A percentile compares a stretch with the other conserved stretches of the same genome.
Evolutionary conservation across 257 asterid species (phyloP).

Genomic region (Echium plantagineum): DNA sequence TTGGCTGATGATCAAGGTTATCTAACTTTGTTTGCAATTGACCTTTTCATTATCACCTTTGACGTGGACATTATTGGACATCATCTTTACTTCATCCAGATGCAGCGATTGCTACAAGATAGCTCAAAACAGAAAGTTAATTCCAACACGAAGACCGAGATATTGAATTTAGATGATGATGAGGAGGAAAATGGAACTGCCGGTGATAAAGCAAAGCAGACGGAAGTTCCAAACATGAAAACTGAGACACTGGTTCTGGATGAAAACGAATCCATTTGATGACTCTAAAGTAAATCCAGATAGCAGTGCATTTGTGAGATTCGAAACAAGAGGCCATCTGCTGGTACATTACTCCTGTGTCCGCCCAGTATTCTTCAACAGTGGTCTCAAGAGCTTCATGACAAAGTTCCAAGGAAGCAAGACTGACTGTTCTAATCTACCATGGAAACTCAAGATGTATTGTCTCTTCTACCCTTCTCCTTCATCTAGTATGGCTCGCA

Average conservation of each 20-base stretch:
- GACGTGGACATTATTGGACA: not conserved
- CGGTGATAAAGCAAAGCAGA: slow-evolving; percentile 31
- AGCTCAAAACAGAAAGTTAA: slow-evolving; percentile 34
- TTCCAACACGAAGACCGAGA: slow-evolving; percentile 34
- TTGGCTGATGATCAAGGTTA: slow-evolving; percentile 99
- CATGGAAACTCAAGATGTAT: slow-evolving; percentile 70
- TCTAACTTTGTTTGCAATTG: slow-evolving; percentile 8
- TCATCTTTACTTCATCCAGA: slow-evolving; percentile 38
- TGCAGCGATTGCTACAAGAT: slow-evolving; percentile 46
- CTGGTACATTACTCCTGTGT: slow-evolving; percentile 91
- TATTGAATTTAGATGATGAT: slow-evolving; percentile 82
- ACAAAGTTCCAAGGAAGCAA: slow-evolving; percentile 54
- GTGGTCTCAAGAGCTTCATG: slow-evolving; percentile 86
- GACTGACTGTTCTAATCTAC: slow-evolving; percentile 54
- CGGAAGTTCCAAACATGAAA: slow-evolving; percentile 18
- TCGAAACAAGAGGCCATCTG: slow-evolving; percentile 65
- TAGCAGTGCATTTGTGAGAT: slow-evolving; percentile 35
- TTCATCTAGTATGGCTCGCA: not conserved
- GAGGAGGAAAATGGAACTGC: slow-evolving; percentile 41
- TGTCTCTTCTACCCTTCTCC: not conserved
- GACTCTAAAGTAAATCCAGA: slow-evolving; percentile 43
- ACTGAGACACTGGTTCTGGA: slow-evolving; percentile 79
- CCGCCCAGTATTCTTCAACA: slow-evolving; percentile 98
- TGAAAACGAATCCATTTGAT: slow-evolving; percentile 37
- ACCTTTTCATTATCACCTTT: slow-evolving; percentile 6